These are phyloP conservation scores for Fabrea salina DNA, from an alignment of 169 alveolate species.

Conservation along the genomic window DNA sequence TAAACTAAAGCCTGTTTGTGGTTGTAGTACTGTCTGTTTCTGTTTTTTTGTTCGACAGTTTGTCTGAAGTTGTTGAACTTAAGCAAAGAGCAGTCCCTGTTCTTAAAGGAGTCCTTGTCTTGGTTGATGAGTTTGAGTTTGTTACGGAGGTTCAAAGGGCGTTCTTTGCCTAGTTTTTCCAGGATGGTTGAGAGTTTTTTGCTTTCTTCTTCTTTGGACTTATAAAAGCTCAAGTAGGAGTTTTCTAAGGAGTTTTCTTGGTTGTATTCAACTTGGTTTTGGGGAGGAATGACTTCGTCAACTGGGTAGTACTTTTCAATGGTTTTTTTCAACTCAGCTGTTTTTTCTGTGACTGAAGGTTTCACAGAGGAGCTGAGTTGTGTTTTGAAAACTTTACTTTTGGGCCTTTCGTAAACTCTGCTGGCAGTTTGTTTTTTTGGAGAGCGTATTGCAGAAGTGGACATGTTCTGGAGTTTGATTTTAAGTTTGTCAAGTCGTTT, in stretches of 20 bases:
- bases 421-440: no score
- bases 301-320: no score
- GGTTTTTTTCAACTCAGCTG: no score
- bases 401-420: no score
- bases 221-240: neutral
- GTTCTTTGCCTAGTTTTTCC: conserved; percentile 1
- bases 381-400: no score
- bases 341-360: no score
- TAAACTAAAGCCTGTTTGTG: neutral
- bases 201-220: conserved; percentile 15
- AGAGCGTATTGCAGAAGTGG: no score
- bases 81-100: neutral
- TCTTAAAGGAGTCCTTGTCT: conserved; percentile 8
- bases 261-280: no score
- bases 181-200: neutral
- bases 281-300: no score
- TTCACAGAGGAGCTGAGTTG: no score
- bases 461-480: neutral
- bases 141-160: neutral
- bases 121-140: conserved; percentile 7
- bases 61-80: conserved; percentile 19
- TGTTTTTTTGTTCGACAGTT: neutral
- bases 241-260: neutral
- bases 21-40: neutral
- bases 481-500: neutral